phyloP scores from a whole-genome alignment of 805 yeast genomes.

The Ascoidea asiatica region DNA sequence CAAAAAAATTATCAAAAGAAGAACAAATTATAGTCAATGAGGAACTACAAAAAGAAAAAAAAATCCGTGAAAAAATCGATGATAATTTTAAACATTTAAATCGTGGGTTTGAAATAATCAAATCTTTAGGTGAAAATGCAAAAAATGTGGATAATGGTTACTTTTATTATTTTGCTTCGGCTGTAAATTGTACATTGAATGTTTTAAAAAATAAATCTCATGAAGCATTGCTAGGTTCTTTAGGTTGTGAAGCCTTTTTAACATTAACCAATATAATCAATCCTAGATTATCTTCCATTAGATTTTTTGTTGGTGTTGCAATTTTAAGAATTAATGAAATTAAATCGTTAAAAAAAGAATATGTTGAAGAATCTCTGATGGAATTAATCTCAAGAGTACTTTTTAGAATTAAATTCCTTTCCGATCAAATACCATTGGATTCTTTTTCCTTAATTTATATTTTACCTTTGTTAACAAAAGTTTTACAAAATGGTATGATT shows the following conservation, averaged over 20 bases:
- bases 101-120: slow-evolving; percentile 40
- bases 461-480: slow-evolving; percentile 59
- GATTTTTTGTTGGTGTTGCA: slow-evolving; percentile 53
- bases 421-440: slow-evolving; percentile 64
- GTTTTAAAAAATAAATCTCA: slow-evolving; percentile 25
- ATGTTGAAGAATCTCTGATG: slow-evolving; percentile 35
- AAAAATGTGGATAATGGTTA: slow-evolving; percentile 52
- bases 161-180: slow-evolving; percentile 57
- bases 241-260: slow-evolving; percentile 37
- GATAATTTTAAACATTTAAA: slow-evolving; percentile 21
- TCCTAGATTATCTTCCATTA: slow-evolving; percentile 34
- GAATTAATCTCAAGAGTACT: slow-evolving; percentile 52
- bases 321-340: slow-evolving; percentile 44
- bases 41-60: slow-evolving; percentile 50
- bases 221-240: slow-evolving; percentile 24
- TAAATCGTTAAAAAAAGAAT: slow-evolving; percentile 29
- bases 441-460: slow-evolving; percentile 55
- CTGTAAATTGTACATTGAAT: slow-evolving; percentile 35
- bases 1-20: slow-evolving; percentile 59
- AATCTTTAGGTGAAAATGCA: slow-evolving; percentile 28
- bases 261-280: slow-evolving; percentile 38
- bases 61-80: slow-evolving; percentile 35
- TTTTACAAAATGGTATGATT: slow-evolving; percentile 51
- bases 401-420: slow-evolving; percentile 59
- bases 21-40: slow-evolving; percentile 51